Evolutionary conservation across 441 rosid genomes (phyloP), one percentile per base, ranked within the genome.

Genomic region (Erodium moschatum): DNA sequence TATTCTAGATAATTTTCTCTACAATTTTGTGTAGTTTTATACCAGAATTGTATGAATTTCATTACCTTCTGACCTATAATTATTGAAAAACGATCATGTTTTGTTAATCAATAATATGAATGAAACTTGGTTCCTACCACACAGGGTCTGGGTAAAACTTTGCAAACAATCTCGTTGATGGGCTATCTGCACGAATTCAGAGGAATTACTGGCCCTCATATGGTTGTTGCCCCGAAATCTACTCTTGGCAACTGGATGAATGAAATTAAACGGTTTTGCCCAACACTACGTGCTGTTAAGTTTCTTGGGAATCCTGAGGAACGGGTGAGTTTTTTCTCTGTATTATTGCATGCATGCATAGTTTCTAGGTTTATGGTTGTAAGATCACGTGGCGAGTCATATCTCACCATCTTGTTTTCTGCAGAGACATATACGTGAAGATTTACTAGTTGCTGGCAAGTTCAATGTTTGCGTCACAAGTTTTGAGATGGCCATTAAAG

Each of bases 181-280:
- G 99, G 96, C 18, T 95, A 92, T 78, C 85, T 95, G 79, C 96
- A 92, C 15, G 97, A 95, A 73, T 95, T 89, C 76, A 80, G 93
- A 74, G 98, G 96, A 84, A 95, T 95, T 66, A 84, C 86, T 70
- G 97, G 98, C 73, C 99, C 99, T 69, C 98, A 92, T 74, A 90
- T 95, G 99, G 99, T 95, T 48, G 99, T 95, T 84, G 97, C 99
- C 68, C 97, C 99, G 62, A 95, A 95, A 80, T 95, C 99, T 78
- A 95, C 99, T 35, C 96, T 95, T 80, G 99, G 99, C 68, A 95
- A 95, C 79, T 95, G 97, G 99, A 95, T 95, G 98, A 95, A 92
- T 71, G 99, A 95, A 82, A 92, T 95, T 75, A 91, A 89, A 38
- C 93, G 98, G n/a, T 95, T 95, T 78, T 95, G 99, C 73, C 97